Percentiles rank a stretch among this genome's conserved stretches.
phyloP scores from a whole-genome alignment of 495 filamentous ascomycete genomes.

The Podospora tetraspora region DNA sequence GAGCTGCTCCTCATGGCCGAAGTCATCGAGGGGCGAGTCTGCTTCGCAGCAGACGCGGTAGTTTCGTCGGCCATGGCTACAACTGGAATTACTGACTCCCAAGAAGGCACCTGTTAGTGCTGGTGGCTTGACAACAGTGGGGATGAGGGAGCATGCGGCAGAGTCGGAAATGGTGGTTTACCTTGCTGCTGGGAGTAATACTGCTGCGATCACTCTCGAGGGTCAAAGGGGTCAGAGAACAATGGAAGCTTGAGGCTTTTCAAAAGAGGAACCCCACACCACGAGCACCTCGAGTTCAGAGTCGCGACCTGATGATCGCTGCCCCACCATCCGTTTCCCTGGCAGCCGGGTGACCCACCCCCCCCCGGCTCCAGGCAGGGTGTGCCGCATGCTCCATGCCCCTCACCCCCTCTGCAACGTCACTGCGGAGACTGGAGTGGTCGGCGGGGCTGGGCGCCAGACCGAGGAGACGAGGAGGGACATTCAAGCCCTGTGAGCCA shows the following conservation, averaged over 20 bases:
- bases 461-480: not conserved
- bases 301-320: not conserved
- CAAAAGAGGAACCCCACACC: not conserved
- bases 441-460: not conserved
- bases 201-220: not conserved
- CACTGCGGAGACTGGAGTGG: not conserved
- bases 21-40: slow-evolving; percentile 41
- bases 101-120: not conserved
- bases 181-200: not conserved
- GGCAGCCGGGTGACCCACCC: not conserved
- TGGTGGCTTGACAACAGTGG: not conserved
- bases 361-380: not conserved
- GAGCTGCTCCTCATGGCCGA: slow-evolving; percentile 58
- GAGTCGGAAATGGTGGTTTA: not conserved
- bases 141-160: not conserved
- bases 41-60: slow-evolving; percentile 20
- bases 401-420: not conserved
- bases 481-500: not conserved
- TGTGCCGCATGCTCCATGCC: not conserved
- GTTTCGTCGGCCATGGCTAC: slow-evolving; percentile 34
- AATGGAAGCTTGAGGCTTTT: not conserved
- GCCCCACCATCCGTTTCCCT: not conserved
- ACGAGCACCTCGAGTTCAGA: not conserved
- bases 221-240: not conserved
- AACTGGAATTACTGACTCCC: not conserved